These are phyloP conservation scores for Globisporangium recalcitrans DNA, from an alignment of 352 stramenopile species.

Conservation along the genomic window DNA sequence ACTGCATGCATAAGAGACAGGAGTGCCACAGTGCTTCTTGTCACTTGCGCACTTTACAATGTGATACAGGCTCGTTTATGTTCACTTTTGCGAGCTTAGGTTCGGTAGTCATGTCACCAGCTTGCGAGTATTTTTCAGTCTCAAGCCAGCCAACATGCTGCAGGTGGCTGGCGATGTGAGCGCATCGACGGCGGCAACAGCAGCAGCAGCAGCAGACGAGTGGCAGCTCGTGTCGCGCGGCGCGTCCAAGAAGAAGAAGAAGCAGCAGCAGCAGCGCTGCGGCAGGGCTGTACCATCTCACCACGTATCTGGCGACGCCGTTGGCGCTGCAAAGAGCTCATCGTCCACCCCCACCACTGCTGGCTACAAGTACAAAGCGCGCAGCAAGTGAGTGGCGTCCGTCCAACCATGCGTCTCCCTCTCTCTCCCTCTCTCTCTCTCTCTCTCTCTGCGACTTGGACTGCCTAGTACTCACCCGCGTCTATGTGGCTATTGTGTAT, in stretches of 20 bases:
- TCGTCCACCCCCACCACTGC: not conserved
- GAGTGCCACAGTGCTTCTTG: too few relatives aligned
- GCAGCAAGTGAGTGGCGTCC: slow-evolving; percentile 3
- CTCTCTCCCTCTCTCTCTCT: too few relatives aligned
- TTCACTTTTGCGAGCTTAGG: too few relatives aligned
- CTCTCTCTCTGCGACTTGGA: not conserved
- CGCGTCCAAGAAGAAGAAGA: slow-evolving; percentile 7
- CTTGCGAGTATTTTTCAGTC: not conserved
- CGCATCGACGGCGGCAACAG: not conserved
- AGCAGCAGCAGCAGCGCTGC: not conserved
- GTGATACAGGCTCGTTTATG: too few relatives aligned
- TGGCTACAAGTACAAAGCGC: slow-evolving; percentile 10
- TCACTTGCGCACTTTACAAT: too few relatives aligned
- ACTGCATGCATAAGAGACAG: too few relatives aligned
- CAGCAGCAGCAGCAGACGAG: not conserved
- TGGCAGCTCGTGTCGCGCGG: slow-evolving; percentile 17
- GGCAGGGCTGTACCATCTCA: not conserved
- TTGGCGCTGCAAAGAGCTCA: not conserved
- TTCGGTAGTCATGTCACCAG: too few relatives aligned
- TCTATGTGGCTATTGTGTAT: not conserved
- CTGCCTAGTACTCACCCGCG: not conserved
- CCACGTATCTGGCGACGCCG: not conserved
- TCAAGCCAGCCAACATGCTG: not conserved
- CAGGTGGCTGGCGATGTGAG: not conserved
- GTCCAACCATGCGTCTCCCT: too few relatives aligned